Conservation (phyloP, 2,329 filamentous ascomycete species). For the Geoglossum cookeanum region DNA sequence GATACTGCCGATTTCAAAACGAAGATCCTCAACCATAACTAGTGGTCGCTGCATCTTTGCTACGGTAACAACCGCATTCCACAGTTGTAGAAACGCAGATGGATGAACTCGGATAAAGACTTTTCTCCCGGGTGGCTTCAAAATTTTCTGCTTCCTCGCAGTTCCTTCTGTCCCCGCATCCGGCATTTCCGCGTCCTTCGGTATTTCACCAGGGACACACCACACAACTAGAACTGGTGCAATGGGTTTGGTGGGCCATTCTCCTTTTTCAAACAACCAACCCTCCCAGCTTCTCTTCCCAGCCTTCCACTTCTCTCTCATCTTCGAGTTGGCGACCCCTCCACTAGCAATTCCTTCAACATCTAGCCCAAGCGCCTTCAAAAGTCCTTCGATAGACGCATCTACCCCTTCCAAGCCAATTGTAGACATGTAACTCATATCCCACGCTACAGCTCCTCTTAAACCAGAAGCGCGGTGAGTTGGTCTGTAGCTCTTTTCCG, state of each 20-base stretch:
- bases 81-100: conserved; percentile 52
- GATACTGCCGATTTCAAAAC: conserved; percentile 55
- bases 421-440: conserved; percentile 85
- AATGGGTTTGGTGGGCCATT: conserved; percentile 34
- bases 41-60: conserved; percentile 41
- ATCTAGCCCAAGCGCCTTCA: conserved; percentile 45
- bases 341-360: conserved; percentile 25
- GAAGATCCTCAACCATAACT: conserved; percentile 46
- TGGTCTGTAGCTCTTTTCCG: conserved; percentile 72
- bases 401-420: conserved; percentile 54
- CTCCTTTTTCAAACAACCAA: conserved; percentile 38
- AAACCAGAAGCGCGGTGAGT: conserved; percentile 63
- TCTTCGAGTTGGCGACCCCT: conserved; percentile 40
- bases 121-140: conserved; percentile 22
- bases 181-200: conserved; percentile 4
- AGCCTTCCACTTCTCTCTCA: conserved; percentile 43
- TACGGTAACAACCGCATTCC: conserved; percentile 39
- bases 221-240: conserved; percentile 59
- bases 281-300: conserved; percentile 38
- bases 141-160: conserved; percentile 8
- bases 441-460: conserved; percentile 70
- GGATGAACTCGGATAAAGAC: conserved; percentile 66
- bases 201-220: conserved; percentile 31
- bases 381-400: conserved; percentile 41
- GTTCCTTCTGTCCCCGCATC: neutral